Evolutionary conservation across 768 basidiomycete species (phyloP), one percentile per base, ranked within the genome.

Genomic region (Pisolithus microcarpus): DNA sequence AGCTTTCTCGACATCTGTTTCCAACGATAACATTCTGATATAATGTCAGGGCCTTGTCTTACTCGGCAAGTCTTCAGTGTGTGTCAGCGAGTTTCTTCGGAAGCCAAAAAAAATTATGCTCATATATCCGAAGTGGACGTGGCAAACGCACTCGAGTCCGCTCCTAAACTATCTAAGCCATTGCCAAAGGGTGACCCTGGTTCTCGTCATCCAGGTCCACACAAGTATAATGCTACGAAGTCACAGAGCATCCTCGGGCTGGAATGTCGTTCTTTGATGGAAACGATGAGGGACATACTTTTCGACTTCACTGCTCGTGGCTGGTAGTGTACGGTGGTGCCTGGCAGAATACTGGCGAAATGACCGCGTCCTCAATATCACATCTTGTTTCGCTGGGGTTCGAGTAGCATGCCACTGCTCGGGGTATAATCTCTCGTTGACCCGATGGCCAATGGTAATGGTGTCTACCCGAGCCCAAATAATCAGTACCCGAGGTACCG

Each of bases 251-350:
- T 78, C 2, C 61, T 79, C 5, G 74, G 74, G 4, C 46, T 78
- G 11, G 68, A 69, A 52, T 78, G 72, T 50, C 65, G 62, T 19
- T 65, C 67, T 4, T 65, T 69, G 36, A 69, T 67, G 53, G 70
- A 77, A 57, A 67, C 66, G 13, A 63, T 71, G 10, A 69, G 52
- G 48, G 78, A 75, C 53, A 66, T 63, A 9, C 46, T 78, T 36
- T 65, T 59, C 7, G 74, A 78, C 54, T 77, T 70, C 47, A 71
- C 72, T 55, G 59, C 53, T 34, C 34, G 34, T 15, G 34, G 34
- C 34, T 34, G 13, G 34, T 34, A 34, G 34, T 15, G 13, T 34
- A 5, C 34, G 34, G 34, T 34, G 11, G 34, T 13, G 26, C 26
- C 26, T 26, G 4, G 26, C 4, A 26, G 26, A 26, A 1, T 26